phyloP scores from a whole-genome alignment of 345 rosid genomes.

The Schrenkiella parvula region DNA sequence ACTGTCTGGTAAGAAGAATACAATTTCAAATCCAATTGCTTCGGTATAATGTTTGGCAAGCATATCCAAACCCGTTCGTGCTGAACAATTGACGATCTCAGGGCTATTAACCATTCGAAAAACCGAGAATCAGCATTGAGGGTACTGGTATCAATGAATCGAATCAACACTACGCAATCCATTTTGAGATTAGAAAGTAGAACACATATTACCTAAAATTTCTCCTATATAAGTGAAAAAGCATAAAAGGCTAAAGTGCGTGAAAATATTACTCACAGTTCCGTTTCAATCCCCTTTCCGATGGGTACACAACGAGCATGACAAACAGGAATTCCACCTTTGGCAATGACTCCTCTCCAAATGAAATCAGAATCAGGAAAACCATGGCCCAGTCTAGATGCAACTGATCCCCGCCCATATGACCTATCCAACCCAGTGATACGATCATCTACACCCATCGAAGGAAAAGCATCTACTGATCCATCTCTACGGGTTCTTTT shows the following conservation, averaged over 20 bases:
- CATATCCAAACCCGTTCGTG: constrained; percentile 96
- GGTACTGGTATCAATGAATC: background rate
- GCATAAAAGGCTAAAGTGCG: background rate
- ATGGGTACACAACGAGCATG: constrained; percentile 57
- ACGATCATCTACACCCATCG: constrained; percentile 50
- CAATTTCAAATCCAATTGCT: constrained; percentile 74
- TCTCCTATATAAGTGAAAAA: background rate
- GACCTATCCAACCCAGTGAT: constrained; percentile 43
- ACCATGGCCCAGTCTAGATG: constrained; percentile 37
- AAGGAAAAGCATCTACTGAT: constrained; percentile 46
- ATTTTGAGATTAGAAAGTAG: constrained; percentile 1
- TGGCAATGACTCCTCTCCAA: constrained; percentile 60
- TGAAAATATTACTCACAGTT: constrained; percentile 43
- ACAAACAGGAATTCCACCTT: constrained; percentile 61
- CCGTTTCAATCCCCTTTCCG: constrained; percentile 43
- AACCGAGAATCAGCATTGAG: constrained; percentile 20
- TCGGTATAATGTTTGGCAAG: constrained; percentile 76
- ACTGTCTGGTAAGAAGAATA: constrained; percentile 91
- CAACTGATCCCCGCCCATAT: constrained; percentile 43
- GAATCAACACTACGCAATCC: constrained; percentile 2
- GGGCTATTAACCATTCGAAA: constrained; percentile 55
- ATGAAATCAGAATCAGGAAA: constrained; percentile 47
- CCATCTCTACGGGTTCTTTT: constrained; percentile 71
- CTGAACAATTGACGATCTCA: constrained; percentile 86
- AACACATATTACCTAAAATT: background rate